These are phyloP conservation scores for Pachyrhizus erosus DNA, from an alignment of 306 rosid genomes.

Conservation along the genomic window DNA sequence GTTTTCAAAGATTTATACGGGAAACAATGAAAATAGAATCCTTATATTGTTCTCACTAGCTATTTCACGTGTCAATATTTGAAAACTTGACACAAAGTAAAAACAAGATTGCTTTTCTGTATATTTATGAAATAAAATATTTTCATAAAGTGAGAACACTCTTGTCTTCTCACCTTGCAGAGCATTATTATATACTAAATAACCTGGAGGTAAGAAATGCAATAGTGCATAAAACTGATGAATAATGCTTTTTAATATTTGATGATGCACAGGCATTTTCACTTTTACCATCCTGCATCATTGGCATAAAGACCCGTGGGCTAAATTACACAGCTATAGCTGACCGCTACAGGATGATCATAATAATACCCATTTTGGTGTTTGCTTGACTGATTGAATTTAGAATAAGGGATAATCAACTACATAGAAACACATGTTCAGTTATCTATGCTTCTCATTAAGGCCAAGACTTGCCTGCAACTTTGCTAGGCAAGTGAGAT, in stretches of 20 bases:
- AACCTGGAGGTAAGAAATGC: background rate
- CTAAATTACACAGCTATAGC: slow-evolving; percentile 1
- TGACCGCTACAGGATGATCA: background rate
- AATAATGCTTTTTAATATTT: background rate
- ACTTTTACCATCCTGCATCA: slow-evolving; percentile 2
- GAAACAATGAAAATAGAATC: background rate
- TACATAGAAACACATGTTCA: slow-evolving; percentile 7
- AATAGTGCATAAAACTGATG: background rate
- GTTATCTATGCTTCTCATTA: background rate
- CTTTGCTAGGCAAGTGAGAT: background rate
- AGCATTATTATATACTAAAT: slow-evolving; percentile 1
- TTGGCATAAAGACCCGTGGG: background rate
- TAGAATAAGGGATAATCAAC: background rate
- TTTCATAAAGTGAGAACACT: background rate
- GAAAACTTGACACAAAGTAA: background rate
- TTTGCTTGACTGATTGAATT: background rate
- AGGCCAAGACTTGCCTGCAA: slow-evolving; percentile 3
- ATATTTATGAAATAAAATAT: background rate
- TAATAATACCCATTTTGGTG: background rate
- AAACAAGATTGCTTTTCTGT: background rate
- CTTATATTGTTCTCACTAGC: background rate
- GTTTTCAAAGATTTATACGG: background rate
- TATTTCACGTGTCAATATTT: background rate
- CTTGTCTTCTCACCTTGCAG: slow-evolving; percentile 15
- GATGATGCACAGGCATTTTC: background rate